phyloP scores from a whole-genome alignment of 192 early-diverging fungal species.

The Coemansia sp. region DNA sequence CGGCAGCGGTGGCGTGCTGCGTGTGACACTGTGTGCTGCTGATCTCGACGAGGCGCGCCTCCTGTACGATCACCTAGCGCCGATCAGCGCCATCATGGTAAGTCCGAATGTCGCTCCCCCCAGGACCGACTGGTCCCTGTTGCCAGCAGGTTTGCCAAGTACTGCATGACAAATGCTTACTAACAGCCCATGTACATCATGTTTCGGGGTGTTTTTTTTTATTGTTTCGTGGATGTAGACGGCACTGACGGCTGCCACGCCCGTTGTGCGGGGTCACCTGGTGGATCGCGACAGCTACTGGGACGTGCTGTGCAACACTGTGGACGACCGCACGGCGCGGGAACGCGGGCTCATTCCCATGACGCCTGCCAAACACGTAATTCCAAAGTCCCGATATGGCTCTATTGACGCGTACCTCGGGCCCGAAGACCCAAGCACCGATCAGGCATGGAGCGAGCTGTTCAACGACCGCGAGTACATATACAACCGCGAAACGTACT shows the following conservation, averaged over 20 bases:
- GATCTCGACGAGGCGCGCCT: constrained; percentile 85
- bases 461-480: constrained; percentile 88
- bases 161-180: too few relatives aligned
- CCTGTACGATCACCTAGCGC: constrained; percentile 92
- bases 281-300: constrained; percentile 94
- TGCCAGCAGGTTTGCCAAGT: neutral
- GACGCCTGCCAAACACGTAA: constrained; percentile 63
- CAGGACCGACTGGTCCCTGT: neutral
- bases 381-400: constrained; percentile 93
- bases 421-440: constrained; percentile 41
- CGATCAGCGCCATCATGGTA: constrained; percentile 85
- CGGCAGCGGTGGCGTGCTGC: constrained; percentile 86
- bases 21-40: constrained; percentile 94
- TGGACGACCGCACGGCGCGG: constrained; percentile 87
- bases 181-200: neutral
- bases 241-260: constrained; percentile 86
- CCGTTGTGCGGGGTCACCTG: constrained; percentile 89
- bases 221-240: constrained; percentile 31
- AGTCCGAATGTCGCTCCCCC: constrained; percentile 1
- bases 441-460: constrained; percentile 62
- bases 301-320: constrained; percentile 88
- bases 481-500: constrained; percentile 72
- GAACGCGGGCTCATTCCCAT: constrained; percentile 83
- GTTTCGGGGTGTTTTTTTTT: neutral
- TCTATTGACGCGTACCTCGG: constrained; percentile 83